These are phyloP conservation scores for Trichothecium sympodiale DNA, from an alignment of 2,329 filamentous ascomycete genomes.

Conservation along the genomic window DNA sequence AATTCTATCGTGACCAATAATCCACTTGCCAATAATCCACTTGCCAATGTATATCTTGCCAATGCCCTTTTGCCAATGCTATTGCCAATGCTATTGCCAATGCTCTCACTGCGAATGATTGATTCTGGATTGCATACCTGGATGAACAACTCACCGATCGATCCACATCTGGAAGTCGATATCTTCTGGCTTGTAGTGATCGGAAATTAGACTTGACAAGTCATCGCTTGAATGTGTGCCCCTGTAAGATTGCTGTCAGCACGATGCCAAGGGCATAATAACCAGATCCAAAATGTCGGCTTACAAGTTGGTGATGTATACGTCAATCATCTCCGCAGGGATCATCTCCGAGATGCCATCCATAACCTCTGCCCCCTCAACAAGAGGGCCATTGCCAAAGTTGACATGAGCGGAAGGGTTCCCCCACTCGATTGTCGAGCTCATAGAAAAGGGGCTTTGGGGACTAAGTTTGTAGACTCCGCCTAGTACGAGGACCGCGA, in stretches of 20 bases:
- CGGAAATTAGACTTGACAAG: conserved; percentile 60
- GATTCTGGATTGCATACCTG: no score
- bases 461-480: conserved; percentile 93
- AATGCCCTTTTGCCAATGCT: no score
- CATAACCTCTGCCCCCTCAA: conserved; percentile 62
- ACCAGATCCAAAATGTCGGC: conserved; percentile 10
- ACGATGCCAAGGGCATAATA: conserved; percentile 3
- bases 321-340: conserved; percentile 61
- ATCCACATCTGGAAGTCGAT: conserved; percentile 46
- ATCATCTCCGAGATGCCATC: conserved; percentile 79
- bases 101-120: no score
- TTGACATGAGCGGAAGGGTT: conserved; percentile 65
- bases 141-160: conserved; percentile 12
- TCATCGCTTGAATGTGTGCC: conserved; percentile 61
- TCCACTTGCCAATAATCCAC: no score
- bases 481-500: conserved; percentile 77
- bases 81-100: no score
- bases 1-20: no score
- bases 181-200: conserved; percentile 67
- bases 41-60: no score
- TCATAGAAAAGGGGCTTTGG: conserved; percentile 73
- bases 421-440: conserved; percentile 76
- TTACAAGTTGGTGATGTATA: conserved; percentile 71
- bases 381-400: conserved; percentile 69
- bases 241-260: conserved; percentile 20